These are phyloP conservation scores for Cornus suecica DNA, from an alignment of 148 eudicot genomes.

Conservation along the genomic window DNA sequence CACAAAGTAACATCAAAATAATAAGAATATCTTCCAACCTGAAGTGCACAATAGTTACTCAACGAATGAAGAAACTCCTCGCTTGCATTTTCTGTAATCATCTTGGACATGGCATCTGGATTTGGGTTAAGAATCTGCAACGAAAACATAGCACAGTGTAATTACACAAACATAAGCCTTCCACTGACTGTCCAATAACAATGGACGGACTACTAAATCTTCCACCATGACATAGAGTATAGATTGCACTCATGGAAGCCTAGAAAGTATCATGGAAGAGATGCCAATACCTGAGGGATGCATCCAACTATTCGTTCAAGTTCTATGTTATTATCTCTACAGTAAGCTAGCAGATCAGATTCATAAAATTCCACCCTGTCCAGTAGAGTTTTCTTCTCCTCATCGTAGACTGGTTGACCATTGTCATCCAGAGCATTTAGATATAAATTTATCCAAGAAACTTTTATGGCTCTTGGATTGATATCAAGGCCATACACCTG, in stretches of 20 bases:
- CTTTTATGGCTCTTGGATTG: slow-evolving; percentile 92
- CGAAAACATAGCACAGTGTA: background rate
- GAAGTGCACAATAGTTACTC: slow-evolving; percentile 98
- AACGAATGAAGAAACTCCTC: slow-evolving; percentile 88
- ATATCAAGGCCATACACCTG: slow-evolving; percentile 99
- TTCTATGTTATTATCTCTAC: slow-evolving; percentile 75
- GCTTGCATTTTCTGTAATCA: slow-evolving; percentile 96
- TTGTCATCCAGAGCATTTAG: slow-evolving; percentile 90
- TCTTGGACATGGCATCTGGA: slow-evolving; percentile 98
- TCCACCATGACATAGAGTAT: background rate
- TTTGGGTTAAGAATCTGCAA: slow-evolving; percentile 94
- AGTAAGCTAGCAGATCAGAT: slow-evolving; percentile 86
- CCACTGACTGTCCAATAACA: background rate
- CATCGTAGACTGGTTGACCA: slow-evolving; percentile 80
- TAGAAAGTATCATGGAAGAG: background rate
- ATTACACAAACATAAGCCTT: background rate
- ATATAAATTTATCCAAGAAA: slow-evolving; percentile 95
- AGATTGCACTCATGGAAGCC: background rate
- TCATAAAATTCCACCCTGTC: slow-evolving; percentile 94
- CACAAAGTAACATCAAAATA: background rate
- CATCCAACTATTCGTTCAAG: slow-evolving; percentile 98
- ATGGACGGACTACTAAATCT: background rate
- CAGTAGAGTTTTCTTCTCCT: slow-evolving; percentile 78
- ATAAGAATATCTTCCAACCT: slow-evolving; percentile 51
- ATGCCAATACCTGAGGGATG: slow-evolving; percentile 78